Percentiles rank a stretch among this genome's conserved stretches.
These are phyloP conservation scores for Rosa hybrid DNA, from an alignment of 331 rosid genomes.

Conservation along the genomic window DNA sequence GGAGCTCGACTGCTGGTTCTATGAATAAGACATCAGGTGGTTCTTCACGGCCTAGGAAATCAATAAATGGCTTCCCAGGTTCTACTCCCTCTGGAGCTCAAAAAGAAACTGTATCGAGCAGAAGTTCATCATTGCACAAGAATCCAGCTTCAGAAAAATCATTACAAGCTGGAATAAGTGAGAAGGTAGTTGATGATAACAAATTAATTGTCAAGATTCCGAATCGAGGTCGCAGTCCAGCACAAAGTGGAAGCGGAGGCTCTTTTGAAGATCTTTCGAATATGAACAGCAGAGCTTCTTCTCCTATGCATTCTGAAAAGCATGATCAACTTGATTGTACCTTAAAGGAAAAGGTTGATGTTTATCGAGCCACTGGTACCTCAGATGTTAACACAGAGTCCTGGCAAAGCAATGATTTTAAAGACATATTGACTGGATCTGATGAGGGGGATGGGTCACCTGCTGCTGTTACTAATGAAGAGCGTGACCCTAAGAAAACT, in stretches of 20 bases:
- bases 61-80: slow-evolving; percentile 64
- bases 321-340: slow-evolving; percentile 54
- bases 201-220: slow-evolving; percentile 69
- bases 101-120: slow-evolving; percentile 47
- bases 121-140: slow-evolving; percentile 38
- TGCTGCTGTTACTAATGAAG: slow-evolving; percentile 39
- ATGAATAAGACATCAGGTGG: slow-evolving; percentile 46
- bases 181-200: slow-evolving; percentile 44
- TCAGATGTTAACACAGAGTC: slow-evolving; percentile 51
- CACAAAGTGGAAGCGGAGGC: slow-evolving; percentile 55
- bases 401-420: slow-evolving; percentile 45
- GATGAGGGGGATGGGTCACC: slow-evolving; percentile 61
- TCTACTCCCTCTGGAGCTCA: slow-evolving; percentile 47
- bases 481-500: slow-evolving; percentile 43
- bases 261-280: slow-evolving; percentile 58
- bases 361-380: slow-evolving; percentile 35
- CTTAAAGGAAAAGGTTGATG: slow-evolving; percentile 51
- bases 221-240: slow-evolving; percentile 69
- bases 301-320: slow-evolving; percentile 65
- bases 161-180: slow-evolving; percentile 48
- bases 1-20: slow-evolving; percentile 79
- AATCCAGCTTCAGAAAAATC: slow-evolving; percentile 55
- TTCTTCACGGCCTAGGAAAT: slow-evolving; percentile 63
- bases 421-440: slow-evolving; percentile 37
- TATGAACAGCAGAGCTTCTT: slow-evolving; percentile 47